Base-by-base conservation (phyloP, 495 filamentous ascomycete species). In the Podospora comata region DNA sequence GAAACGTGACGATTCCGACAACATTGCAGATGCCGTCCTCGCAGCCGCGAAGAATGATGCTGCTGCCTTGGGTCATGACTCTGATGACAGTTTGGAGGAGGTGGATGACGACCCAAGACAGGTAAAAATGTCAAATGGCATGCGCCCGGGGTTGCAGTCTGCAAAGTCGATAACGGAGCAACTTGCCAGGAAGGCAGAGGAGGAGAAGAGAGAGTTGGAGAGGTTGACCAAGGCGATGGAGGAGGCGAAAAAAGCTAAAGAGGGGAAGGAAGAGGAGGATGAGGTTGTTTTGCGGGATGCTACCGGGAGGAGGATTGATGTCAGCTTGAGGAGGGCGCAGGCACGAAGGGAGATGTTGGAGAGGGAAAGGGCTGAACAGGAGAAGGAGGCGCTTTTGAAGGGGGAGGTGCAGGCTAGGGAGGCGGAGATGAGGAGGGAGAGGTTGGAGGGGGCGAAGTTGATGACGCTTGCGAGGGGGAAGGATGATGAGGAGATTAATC, bases 241-340 rank as follows among this genome's bases (percentile, higher is more conserved):
- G 4, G 30, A 32, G 30, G 30, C 30, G 0, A 32, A 32, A 7
- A 32, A 32, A 7, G 30, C 30, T 32, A 32, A 32, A 32, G 30
- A 32, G 30, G 30, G 30, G 30, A 13, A 48, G 9, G 39, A 59
- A 65, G 79, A 80, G 28, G 81, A 83, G 7, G 85, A 86, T 68
- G 93, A 98, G 78, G 93, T 94, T 0, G 91, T 97, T 57, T 95
- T 97, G 74, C 89, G 95, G 62, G 95, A 99, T 82, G 95, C 95
- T 13, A 93, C 89, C 3, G 95, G 95, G 3, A 86, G 94, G 20
- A 89, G 97, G 15, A 91, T 98, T 68, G 96, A 98, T 74, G 89
- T 97, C 7, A 86, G 89, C 2, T 92, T 97, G 90, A 90, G 91
- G 76, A 85, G 94, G 4, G 93, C 93, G 16, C 94, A 97, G 76